Conservation (phyloP, 2,329 filamentous ascomycete genomes). For the Aspergillus neotritici region DNA sequence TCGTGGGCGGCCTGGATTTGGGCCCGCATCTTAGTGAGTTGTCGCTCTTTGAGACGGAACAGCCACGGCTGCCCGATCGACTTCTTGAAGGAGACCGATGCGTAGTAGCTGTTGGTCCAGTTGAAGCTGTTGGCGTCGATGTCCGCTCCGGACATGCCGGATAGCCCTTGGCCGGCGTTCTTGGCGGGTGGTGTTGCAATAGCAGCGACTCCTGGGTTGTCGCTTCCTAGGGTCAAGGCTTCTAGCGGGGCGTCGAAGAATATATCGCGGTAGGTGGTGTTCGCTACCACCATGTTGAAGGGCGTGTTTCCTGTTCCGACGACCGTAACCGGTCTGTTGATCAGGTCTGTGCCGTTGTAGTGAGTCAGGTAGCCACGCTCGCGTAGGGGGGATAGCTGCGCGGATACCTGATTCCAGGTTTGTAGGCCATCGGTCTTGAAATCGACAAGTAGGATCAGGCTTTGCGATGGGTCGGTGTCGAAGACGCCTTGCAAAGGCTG, state of each 20-base stretch:
- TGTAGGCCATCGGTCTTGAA: conserved; percentile 40
- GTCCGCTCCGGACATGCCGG: conserved; percentile 32
- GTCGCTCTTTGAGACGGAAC: conserved; percentile 42
- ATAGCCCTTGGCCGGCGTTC: conserved; percentile 43
- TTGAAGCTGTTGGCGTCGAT: conserved; percentile 42
- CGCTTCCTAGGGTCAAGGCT: conserved; percentile 25
- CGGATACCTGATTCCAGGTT: conserved; percentile 34
- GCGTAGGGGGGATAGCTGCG: conserved; percentile 45
- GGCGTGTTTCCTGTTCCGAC: conserved; percentile 52
- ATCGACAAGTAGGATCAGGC: conserved; percentile 50
- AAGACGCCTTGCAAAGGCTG: conserved; percentile 45
- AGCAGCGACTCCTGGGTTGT: conserved; percentile 1
- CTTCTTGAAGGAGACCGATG: conserved; percentile 48
- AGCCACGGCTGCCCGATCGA: conserved; percentile 48
- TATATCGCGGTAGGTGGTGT: conserved; percentile 48
- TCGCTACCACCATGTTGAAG: conserved; percentile 43
- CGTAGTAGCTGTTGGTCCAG: conserved; percentile 53
- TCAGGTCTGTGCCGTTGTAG: conserved; percentile 42
- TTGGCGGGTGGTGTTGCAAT: conserved; percentile 6
- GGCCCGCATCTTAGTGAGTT: conserved; percentile 44
- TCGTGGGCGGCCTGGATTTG: conserved; percentile 50
- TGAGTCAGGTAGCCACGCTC: conserved; percentile 47
- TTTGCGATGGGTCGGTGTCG: conserved; percentile 44
- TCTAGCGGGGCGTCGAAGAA: conserved; percentile 53
- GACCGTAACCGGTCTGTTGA: conserved; percentile 47